Evolutionary conservation across 129 eudicot genomes (phyloP), one percentile per base, ranked within the genome.

Genomic region (Saposhnikovia divaricata): DNA sequence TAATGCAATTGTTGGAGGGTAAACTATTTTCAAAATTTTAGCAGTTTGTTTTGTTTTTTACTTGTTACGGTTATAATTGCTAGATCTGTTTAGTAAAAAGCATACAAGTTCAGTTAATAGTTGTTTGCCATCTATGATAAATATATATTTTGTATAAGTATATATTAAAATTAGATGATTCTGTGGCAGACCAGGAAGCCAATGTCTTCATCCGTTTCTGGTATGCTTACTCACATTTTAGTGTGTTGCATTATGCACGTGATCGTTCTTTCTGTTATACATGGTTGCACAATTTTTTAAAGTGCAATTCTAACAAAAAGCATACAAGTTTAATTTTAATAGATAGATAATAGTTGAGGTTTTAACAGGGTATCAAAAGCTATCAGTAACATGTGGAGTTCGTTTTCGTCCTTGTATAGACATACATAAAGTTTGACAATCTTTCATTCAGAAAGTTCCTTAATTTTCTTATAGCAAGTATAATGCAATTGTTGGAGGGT

Each of bases 361-460:
- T 19, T 72, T 80, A 34, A 34, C 81, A 92, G 97, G 89, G 78
- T 73, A 81, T 87, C 89, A 28, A 61, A 78, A 85, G 80, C 79
- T 79, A 72, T 86, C 88, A 8, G 78, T 93, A 57, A 86, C 50
- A 42, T 93, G 97, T 57, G 88, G 89, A 39, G 96, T 90, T 77
- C 85, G 75, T 81, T 95, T 95, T 83, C 97, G 98, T 55, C 98
- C 98, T 85, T 95, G 98, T 83, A 95, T 95, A 79, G 98, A 95
- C 84, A 92, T 95, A 86, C 98, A 95, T 82, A 95, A 92, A 96
- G 98, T 90, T 38, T 38, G 77, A 34, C 23, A 25, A 42, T 87
- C 16, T 80, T 42, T 77, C 53, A 34, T 57, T 19, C 37, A 23
- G 28, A 4, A 65, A n/a, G 9, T 15, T 73, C 44, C 27, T 21